Evolutionary conservation across 169 alveolate species (phyloP), one percentile per base, ranked within the genome.

Genomic region (Babesia bovis): DNA sequence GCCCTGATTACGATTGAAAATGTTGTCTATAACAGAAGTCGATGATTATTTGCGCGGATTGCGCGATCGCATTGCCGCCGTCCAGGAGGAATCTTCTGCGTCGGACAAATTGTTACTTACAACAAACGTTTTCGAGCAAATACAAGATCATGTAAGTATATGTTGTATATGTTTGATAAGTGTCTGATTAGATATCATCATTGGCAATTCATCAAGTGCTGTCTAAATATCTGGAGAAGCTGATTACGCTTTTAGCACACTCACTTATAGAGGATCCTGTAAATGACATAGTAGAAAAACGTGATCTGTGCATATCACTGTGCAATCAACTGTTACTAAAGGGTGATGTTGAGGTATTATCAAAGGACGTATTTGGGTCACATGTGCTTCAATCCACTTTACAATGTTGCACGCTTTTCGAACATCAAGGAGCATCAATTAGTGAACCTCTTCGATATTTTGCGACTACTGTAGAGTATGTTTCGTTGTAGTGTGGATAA

Each of bases 391-490:
- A 77, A 33, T 36, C 71, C 28, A 23, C 61, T 9, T 32, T 77
- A 38, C 75, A 77, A 28, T 77, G 85, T 42, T 28, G 67, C 51
- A 66, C 82, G 38, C 13, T 66, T 4, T 67, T 77, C 26, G 67
- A 51, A 25, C 68, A 77, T 19, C 60, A 61, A 26, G 72, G 72
- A 25, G 15, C 50, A 21, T 15, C 32, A 1, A 26, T 77, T 2
- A 40, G 65, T 4, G 42, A 45, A 4, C 40, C 60, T 19, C 57
- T 77, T 10, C 45, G 50, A 38, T 53, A 66, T 36, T 30, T 77
- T 4, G 72, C 85, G 30, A 40, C 56, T 17, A 66, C 67, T 6
- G 65, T 77, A 2, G 85, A 77, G 85, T 77, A 66, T n/a, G 76
- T 6, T 30, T 0, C 21, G 17, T 15, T 7, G 9, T 23, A 7